Evolutionary conservation across 805 yeast genomes (phyloP), one percentile per base, ranked within the genome.

Genomic region (Hanseniaspora valbyensis): DNA sequence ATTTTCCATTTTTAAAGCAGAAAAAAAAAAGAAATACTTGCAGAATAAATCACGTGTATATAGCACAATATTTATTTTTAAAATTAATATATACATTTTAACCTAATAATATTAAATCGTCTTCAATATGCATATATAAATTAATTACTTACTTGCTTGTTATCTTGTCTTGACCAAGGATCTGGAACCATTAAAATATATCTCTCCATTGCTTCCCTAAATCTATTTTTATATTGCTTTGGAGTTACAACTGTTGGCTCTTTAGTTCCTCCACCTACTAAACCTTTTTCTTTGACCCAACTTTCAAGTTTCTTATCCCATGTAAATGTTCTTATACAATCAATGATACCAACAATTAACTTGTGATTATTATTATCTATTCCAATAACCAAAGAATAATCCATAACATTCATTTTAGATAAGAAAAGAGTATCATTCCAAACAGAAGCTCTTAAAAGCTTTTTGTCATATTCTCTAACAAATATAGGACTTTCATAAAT

Each of bases 221-320:
- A 92, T 56, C 99, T 71, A 52, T 82, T 86, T 58, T 94, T 83
- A 65, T 92, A 92, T 66, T 92, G 98, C 59, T 88, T 79, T 1
- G 99, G 99, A 0, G 98, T 90, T 8, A 92, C 90, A 28, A 92
- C 95, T 0, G 99, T 92, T 0, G 99, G 99, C 56, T 85, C 95
- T 58, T 85, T 90, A 1, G 87, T 85, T 46, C 83, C 83, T 34
- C 87, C 85, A 4, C 88, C 88, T 39, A 90, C 95, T 33, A 92
- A 70, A 1, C 90, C 89, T 59, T 86, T 83, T 52, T 95, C 98
- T 63, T 92, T 92, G 33, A 92, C 98, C 98, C 98, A 92, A 63
- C 95, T 88, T 63, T 92, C 99, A 25, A 92, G 77, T 65, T 89
- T 92, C 66, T 92, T 92, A 60, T 92, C 99, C 99, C 99, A 92